phyloP scores from a whole-genome alignment of 2,329 filamentous ascomycete genomes.

The Fusarium globosum region DNA sequence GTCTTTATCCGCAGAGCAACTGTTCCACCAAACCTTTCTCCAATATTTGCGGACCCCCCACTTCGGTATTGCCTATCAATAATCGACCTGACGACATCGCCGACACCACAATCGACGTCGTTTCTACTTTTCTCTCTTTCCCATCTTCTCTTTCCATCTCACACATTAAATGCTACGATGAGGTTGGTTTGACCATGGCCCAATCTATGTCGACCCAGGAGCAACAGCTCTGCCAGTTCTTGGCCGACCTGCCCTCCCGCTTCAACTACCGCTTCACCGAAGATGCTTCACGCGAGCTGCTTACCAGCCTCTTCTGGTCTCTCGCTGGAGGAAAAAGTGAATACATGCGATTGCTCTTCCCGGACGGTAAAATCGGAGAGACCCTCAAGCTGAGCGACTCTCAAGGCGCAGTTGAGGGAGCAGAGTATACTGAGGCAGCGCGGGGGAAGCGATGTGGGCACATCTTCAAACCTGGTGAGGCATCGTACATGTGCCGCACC shows the following conservation, averaged over 20 bases:
- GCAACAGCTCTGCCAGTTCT: conserved; percentile 83
- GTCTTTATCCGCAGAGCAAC: conserved; percentile 26
- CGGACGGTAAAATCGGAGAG: conserved; percentile 73
- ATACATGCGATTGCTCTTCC: conserved; percentile 84
- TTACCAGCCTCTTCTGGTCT: conserved; percentile 86
- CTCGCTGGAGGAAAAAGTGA: conserved; percentile 80
- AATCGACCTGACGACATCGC: conserved; percentile 41
- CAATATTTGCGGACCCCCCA: conserved; percentile 35
- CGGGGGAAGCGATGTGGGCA: conserved; percentile 95
- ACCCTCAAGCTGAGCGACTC: conserved; percentile 84
- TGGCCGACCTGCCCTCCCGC: conserved; percentile 79
- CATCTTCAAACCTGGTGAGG: conserved; percentile 95
- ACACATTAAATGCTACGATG: conserved; percentile 40
- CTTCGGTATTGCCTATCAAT: conserved; percentile 25
- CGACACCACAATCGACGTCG: conserved; percentile 29
- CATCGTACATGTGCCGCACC: conserved; percentile 92
- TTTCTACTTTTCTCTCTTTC: conserved; percentile 13
- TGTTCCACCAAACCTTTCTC: conserved; percentile 39
- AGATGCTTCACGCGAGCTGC: conserved; percentile 76
- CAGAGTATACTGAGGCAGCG: conserved; percentile 92
- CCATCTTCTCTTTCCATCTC: not conserved
- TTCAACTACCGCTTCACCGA: conserved; percentile 81
- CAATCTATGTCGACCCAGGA: conserved; percentile 73
- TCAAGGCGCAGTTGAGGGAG: conserved; percentile 91
- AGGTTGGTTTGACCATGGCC: conserved; percentile 58